Evolutionary conservation across 2,329 filamentous ascomycete genomes (phyloP), one percentile per base, ranked within the genome.

Genomic region (Venturia carpophila): DNA sequence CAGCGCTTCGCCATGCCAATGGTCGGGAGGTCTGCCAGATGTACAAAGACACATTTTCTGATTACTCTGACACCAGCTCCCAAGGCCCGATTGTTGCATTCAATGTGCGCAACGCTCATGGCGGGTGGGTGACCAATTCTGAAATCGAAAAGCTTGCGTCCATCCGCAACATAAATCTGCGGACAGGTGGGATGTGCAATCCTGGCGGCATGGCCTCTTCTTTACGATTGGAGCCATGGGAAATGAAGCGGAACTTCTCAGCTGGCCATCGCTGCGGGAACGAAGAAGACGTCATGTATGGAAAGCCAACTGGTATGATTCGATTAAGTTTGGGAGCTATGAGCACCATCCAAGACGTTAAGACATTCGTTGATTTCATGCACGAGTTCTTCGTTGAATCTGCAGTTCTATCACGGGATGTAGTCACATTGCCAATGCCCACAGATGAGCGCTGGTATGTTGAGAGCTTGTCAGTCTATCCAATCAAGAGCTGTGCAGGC

Each of bases 401-500:
- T 21, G 19, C 24, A 27, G 34, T 55, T 6, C 56, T 42, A 39
- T 34, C 13, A 5, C 42, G 7, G 19, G 21, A 41, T 11, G 37
- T 58, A 11, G 27, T 61, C n/a, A 47, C 60, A 30, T 15, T 47
- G 21, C 43, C 47, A 41, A 21, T 62, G 27, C 24, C 17, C 37
- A 55, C 11, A 37, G 64, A 63, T 47, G 43, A 34, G 34, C 17
- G 64, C 1, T 65, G 41, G 34, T 62, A 66, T 41, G 75, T 82
- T 63, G 79, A 82, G 66, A 79, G 76, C 64, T 69, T 82, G 19
- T 78, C 76, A 6, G 84, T 97, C 0, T 99, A 92, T 71, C 94
- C 94, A 0, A 92, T 99, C 72, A 99, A 99, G 75, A 96, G 92
- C 73, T 97, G 94, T 71, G 90, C 87, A 19, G 90, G 90, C 0